Evolutionary conservation across 2,329 filamentous ascomycete genomes (phyloP), one percentile per base, ranked within the genome.

Genomic region (Gremmenia infestans): DNA sequence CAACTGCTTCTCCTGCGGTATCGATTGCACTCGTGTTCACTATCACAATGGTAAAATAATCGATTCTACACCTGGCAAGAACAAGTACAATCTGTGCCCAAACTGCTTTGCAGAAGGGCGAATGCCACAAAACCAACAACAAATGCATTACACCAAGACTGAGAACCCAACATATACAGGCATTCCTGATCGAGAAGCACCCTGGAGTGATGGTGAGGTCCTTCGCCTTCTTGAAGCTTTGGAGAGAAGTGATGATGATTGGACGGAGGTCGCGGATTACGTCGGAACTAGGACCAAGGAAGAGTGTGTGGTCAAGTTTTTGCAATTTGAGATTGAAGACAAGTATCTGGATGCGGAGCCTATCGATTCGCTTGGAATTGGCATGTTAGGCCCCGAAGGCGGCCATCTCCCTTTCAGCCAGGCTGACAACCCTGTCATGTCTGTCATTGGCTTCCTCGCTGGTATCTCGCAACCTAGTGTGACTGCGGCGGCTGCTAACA

Each of bases 281-380:
- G 94, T 99, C 45, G 89, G 89, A 49, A 95, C 91, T 2, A 86
- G 93, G 58, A 96, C 91, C 1, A 82, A 91, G 52, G 95, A 99
- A 72, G 93, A 99, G 74, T 99, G 94, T 71, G 93, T 97, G 15
- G 81, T 97, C 65, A 94, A 97, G 71, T 99, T 99, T 76, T 73
- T 99, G 61, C 91, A 97, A 69, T 79, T 99, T 37, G 93, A 97
- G 64, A 99, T 99, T 60, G 94, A 97, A 72, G 93, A 97, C 76
- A 95, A 96, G 71, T 99, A 97, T 68, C 78, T 97, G 9, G 92
- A 97, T 66, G 85, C 90, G 7, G 86, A 93, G 66, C 78, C 81
- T 7, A 66, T 72, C 11, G 72, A 81, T 52, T 79, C 78, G 11
- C 81, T 75, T 1, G 81, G 84, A 7, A 76, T 89, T 54, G 78